Percentiles rank a stretch among this genome's conserved stretches.
Conservation (phyloP, 441 rosid species). For the Adansonia madagascariensis region DNA sequence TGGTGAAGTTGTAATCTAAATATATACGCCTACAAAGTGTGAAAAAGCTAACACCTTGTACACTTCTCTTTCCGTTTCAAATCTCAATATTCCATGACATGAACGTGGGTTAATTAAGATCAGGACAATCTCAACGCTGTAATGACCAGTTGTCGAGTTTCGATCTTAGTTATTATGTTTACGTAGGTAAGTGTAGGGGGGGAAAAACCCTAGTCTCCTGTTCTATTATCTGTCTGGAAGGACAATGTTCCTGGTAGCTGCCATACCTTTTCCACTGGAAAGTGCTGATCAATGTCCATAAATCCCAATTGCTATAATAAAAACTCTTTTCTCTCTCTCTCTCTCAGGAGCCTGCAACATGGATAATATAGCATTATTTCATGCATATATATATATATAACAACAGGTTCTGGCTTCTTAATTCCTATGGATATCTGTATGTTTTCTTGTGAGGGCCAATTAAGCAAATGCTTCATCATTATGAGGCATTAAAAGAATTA, state of each 20-base stretch:
- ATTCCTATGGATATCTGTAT: no score
- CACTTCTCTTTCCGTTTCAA: conserved; percentile 5
- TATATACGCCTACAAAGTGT: conserved; percentile 17
- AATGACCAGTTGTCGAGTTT: background rate
- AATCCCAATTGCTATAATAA: conserved; percentile 15
- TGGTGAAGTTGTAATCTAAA: conserved; percentile 45
- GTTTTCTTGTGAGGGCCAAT: no score
- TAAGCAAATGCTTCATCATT: no score
- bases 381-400: background rate
- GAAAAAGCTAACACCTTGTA: conserved; percentile 33
- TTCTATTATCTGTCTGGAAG: background rate
- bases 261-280: background rate
- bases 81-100: conserved; percentile 10
- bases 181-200: background rate
- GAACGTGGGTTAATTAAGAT: conserved; percentile 3
- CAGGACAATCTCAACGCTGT: background rate
- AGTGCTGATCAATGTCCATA: conserved; percentile 16
- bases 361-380: background rate
- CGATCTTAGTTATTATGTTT: background rate
- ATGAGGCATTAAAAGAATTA: no score
- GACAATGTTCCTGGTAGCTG: background rate
- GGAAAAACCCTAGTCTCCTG: background rate
- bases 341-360: background rate
- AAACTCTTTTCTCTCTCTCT: background rate
- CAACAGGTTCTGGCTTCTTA: no score